phyloP scores from a whole-genome alignment of 805 yeast genomes.

The Candida koratica region DNA sequence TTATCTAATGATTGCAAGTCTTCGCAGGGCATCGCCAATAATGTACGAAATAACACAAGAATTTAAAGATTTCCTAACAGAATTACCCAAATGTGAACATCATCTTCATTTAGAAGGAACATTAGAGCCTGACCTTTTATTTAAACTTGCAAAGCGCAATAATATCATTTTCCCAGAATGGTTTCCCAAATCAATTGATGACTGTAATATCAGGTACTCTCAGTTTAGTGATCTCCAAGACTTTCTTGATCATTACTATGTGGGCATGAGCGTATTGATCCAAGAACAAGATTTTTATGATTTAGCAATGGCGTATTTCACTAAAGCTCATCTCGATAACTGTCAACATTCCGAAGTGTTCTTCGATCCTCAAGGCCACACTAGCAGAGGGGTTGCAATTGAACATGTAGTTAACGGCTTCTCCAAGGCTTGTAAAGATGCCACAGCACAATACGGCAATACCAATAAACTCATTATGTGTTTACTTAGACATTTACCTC shows the following conservation, averaged over 20 bases:
- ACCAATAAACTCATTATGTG: conserved; percentile 78
- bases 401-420: conserved; percentile 65
- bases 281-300: conserved; percentile 71
- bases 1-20: too few species aligned
- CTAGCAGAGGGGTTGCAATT: conserved; percentile 58
- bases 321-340: conserved; percentile 55
- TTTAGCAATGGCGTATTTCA: conserved; percentile 71
- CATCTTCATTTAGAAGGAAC: conserved; percentile 86
- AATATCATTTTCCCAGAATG: conserved; percentile 53
- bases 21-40: too few species aligned
- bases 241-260: conserved; percentile 72
- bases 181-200: conserved; percentile 60
- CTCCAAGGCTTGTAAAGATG: conserved; percentile 61
- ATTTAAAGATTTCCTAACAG: conserved; percentile 46
- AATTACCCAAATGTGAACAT: conserved; percentile 83
- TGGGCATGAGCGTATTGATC: conserved; percentile 74
- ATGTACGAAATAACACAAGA: conserved; percentile 4
- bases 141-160: conserved; percentile 66
- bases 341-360: conserved; percentile 70
- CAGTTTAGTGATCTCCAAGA: conserved; percentile 69
- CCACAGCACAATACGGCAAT: conserved; percentile 56
- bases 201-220: conserved; percentile 54
- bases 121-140: conserved; percentile 67
- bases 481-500: conserved; percentile 70
- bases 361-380: conserved; percentile 83